A percentile compares a stretch with the other conserved stretches of the same genome.
Conservation (phyloP, 2,329 filamentous ascomycete species). For the Neocatenulostroma microsporum region DNA sequence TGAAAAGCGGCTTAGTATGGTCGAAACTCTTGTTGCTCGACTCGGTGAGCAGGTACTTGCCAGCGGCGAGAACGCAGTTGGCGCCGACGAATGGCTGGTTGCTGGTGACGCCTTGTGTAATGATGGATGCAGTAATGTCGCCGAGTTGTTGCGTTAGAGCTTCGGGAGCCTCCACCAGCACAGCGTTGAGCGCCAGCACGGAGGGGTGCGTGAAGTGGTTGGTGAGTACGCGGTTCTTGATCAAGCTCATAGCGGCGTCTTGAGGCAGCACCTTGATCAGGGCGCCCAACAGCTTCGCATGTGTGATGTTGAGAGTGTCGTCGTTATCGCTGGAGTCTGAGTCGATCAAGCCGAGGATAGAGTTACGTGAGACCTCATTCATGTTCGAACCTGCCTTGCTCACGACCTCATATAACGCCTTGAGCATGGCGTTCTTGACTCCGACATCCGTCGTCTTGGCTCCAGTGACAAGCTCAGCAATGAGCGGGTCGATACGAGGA, state of each 20-base stretch:
- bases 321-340: conserved; percentile 63
- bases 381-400: conserved; percentile 92
- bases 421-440: conserved; percentile 92
- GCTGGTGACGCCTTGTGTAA: conserved; percentile 70
- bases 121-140: conserved; percentile 66
- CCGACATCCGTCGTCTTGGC: conserved; percentile 82
- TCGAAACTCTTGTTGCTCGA: conserved; percentile 62
- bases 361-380: conserved; percentile 78
- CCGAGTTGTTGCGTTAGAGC: conserved; percentile 60
- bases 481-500: conserved; percentile 91
- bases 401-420: conserved; percentile 91
- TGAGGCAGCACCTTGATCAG: conserved; percentile 77
- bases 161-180: conserved; percentile 71
- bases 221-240: conserved; percentile 68
- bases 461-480: conserved; percentile 86
- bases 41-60: conserved; percentile 74
- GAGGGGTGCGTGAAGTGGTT: conserved; percentile 69
- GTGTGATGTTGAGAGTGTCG: conserved; percentile 73
- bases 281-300: conserved; percentile 81
- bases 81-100: conserved; percentile 63
- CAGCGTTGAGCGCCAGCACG: conserved; percentile 78
- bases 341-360: conserved; percentile 86
- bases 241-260: conserved; percentile 55
- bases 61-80: conserved; percentile 80
- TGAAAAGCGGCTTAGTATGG: conserved; percentile 68